Conservation (phyloP, 257 asterid genomes). For the Pogostemon cablin region DNA sequence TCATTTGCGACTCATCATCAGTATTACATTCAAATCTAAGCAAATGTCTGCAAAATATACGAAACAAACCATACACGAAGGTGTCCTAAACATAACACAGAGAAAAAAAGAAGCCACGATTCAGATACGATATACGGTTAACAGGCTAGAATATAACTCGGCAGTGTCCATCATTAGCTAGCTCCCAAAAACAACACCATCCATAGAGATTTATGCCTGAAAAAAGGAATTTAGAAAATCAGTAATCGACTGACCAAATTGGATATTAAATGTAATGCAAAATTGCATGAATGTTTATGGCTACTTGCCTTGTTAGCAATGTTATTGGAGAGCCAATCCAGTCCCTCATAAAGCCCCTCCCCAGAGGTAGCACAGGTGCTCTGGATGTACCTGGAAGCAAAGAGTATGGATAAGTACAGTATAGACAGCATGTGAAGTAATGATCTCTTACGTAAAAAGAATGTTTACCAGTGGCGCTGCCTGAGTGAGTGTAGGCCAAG, state of each 20-base stretch:
- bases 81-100: slow-evolving; percentile 36
- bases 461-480: slow-evolving; percentile 90
- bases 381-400: slow-evolving; percentile 57
- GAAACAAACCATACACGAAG: slow-evolving; percentile 43
- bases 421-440: neutral
- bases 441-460: slow-evolving; percentile 23
- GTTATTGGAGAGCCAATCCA: slow-evolving; percentile 70
- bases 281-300: slow-evolving; percentile 6
- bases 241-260: neutral
- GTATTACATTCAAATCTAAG: slow-evolving; percentile 39
- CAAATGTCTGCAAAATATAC: slow-evolving; percentile 33
- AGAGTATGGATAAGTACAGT: neutral
- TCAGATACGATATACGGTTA: slow-evolving; percentile 33
- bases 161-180: slow-evolving; percentile 29
- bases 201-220: slow-evolving; percentile 41
- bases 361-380: slow-evolving; percentile 70
- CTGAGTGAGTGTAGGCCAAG: slow-evolving; percentile 96
- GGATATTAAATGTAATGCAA: neutral
- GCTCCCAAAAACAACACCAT: slow-evolving; percentile 38
- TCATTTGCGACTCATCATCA: slow-evolving; percentile 8
- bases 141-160: slow-evolving; percentile 36
- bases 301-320: slow-evolving; percentile 62
- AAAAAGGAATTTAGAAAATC: slow-evolving; percentile 18
- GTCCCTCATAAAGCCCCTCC: slow-evolving; percentile 66
- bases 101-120: slow-evolving; percentile 17